Conservation (phyloP, 2,329 filamentous ascomycete genomes). For the Lachnellula cervina region DNA sequence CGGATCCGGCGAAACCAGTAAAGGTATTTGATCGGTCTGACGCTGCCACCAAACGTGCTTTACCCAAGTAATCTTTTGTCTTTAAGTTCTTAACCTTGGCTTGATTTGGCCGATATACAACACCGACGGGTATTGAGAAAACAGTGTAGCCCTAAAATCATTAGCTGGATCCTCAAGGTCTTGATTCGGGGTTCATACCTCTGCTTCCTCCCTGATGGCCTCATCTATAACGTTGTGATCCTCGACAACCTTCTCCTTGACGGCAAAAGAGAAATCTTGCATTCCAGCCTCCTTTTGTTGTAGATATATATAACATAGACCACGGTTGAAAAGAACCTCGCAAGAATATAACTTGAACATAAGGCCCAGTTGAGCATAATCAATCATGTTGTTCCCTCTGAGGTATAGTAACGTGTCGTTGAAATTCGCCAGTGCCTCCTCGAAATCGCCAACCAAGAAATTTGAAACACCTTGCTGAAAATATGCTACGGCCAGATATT, state of each 20-base stretch:
- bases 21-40: conserved; percentile 77
- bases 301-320: conserved; percentile 94
- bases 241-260: conserved; percentile 92
- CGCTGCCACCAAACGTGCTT: conserved; percentile 87
- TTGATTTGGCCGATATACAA: conserved; percentile 92
- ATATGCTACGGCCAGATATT: conserved; percentile 95
- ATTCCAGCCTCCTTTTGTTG: conserved; percentile 87
- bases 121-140: conserved; percentile 94
- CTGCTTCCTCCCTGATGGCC: conserved; percentile 86
- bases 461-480: conserved; percentile 99
- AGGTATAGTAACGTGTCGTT: conserved; percentile 96
- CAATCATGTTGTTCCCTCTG: conserved; percentile 92
- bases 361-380: conserved; percentile 92
- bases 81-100: conserved; percentile 98
- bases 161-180: conserved; percentile 14
- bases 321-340: conserved; percentile 95
- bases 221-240: conserved; percentile 98
- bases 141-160: conserved; percentile 80
- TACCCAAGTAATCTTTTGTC: conserved; percentile 95
- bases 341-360: conserved; percentile 97
- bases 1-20: conserved; percentile 74
- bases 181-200: conserved; percentile 50
- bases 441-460: conserved; percentile 93
- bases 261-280: conserved; percentile 84
- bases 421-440: conserved; percentile 96